Evolutionary conservation across 2,329 filamentous ascomycete species (phyloP).

Genomic region (Epichloe uncinata): DNA sequence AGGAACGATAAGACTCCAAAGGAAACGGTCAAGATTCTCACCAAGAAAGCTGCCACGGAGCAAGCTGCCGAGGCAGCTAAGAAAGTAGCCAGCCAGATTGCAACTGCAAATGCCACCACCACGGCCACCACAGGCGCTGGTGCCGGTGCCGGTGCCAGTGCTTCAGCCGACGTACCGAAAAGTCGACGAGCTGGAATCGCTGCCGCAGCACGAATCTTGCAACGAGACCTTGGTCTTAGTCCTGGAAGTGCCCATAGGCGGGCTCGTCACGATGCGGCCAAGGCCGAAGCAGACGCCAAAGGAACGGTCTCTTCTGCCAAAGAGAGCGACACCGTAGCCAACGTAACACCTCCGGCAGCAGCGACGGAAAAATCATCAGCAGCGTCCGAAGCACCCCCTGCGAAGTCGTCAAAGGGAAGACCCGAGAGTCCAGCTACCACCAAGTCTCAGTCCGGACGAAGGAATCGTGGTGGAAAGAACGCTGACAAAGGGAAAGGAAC

Average conservation of each 20-base stretch:
- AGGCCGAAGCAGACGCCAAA: conserved; percentile 37
- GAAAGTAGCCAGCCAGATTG: conserved; percentile 24
- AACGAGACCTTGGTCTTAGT: conserved; percentile 52
- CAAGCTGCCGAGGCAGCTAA: conserved; percentile 33
- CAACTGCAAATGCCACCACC: conserved; percentile 18
- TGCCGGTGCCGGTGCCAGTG: conserved; percentile 20
- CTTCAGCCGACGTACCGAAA: conserved; percentile 23
- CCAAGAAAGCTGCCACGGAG: conserved; percentile 42
- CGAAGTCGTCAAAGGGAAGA: conserved; percentile 12
- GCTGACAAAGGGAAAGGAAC: conserved; percentile 24
- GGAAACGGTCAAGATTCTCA: conserved; percentile 50
- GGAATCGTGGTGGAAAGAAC: conserved; percentile 24
- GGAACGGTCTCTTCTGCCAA: conserved; percentile 18
- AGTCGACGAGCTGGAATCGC: conserved; percentile 47
- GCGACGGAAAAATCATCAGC: conserved; percentile 3
- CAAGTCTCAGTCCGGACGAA: conserved; percentile 17
- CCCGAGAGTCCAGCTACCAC: conserved; percentile 10
- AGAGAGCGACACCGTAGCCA: conserved; percentile 11
- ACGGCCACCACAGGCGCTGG: conserved; percentile 10
- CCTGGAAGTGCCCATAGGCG: conserved; percentile 49
- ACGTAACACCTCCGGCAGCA: conserved; percentile 10
- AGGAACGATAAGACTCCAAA: conserved; percentile 38
- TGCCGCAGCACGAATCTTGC: conserved; percentile 49
- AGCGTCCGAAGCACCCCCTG: conserved; percentile 7
- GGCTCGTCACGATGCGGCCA: conserved; percentile 44